Evolutionary conservation across 371 early-diverging fungal genomes (phyloP), one percentile per base, ranked within the genome.

Genomic region (Apophysomyces elegans): DNA sequence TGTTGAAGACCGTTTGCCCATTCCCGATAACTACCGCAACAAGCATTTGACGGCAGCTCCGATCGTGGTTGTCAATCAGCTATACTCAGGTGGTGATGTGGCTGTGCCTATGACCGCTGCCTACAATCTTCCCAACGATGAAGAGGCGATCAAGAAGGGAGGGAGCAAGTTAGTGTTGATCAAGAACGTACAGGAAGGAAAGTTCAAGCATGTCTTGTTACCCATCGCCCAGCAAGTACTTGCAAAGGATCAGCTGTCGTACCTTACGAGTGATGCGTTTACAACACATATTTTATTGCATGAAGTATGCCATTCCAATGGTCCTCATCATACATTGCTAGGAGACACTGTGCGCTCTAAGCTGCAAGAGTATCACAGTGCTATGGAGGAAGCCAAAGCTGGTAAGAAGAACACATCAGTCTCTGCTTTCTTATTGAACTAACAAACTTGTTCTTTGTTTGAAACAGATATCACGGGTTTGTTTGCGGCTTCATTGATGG

Each of bases 111-210:
- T 78, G 77, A 91, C 91, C 0, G 91, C 93, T 0, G 93, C 93
- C n/a, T 93, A 90, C 73, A 93, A 93, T 64, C 72, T 93, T 54
- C 93, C 93, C 18, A 93, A 93, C 65, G 93, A 93, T 61, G 93
- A 93, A 81, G 87, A 84, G 7, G 91, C 90, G 9, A 90, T 92
- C 69, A 84, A 86, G 67, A 69, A 82, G 12, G 91, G 83, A 8
- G 93, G 93, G 0, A 89, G 91, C 62, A 92, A 92, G 65, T 74
- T 93, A 26, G 92, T 92, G 0, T 72, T 93, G 59, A 93, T 93
- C 72, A 91, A 91, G 78, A 93, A 92, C 68, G 92, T 92, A 14
- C 93, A 93, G 72, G 80, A 91, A 69, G 83, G 91, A 56, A 92
- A 93, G 68, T 89, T 92, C 60, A 74, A 79, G 43, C 83, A 87